Base-by-base conservation (phyloP, 768 basidiomycete species). In the Suillus plorans region DNA sequence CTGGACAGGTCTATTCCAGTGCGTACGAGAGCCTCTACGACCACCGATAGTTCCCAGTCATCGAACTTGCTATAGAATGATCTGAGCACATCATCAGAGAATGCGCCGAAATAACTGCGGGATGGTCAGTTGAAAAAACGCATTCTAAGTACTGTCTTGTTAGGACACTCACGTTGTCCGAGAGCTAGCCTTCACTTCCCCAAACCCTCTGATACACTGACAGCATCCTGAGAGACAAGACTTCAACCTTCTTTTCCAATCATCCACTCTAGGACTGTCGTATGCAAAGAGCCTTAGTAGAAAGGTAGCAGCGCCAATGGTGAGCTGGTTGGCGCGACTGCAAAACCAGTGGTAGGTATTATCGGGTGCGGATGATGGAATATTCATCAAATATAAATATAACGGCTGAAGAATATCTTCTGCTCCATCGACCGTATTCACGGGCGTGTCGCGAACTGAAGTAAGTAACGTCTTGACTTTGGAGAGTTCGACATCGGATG, bases 231-330 rank as follows among this genome's bases (percentile, higher is more conserved):
- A 71, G 42, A 97, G 71, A 64, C 91, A 88, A 1, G 71, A 70
- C 60, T 80, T 77, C 61, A 93, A 73, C 65, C 79, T 82, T 20
- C 73, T 74, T 74, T 87, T 86, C 92, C 93, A 96, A 45, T 78
- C 73, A 2, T 82, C 80, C 4, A 92, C 89, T 37, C 80, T 78
- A 0, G 79, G 75, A 59, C 85, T 84, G 61, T 83, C 78, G 69
- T 94, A 97, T 12, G 94, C 94, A 72, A 91, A 89, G 45, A 97
- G 76, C 60, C 94, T 86, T 44, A 97, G 79, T 58, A 93, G 82
- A 77, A 95, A 97, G 0, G 87, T 88, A 0, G 95, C 93, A 2
- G 89, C 86, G 64, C 86, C 89, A 10, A 83, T 74, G 0, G 85
- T 87, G 41, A 85, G 77, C 10, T 81, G 72, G 39, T 84, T 78